Percentiles rank a stretch among this genome's conserved stretches.
phyloP scores from a whole-genome alignment of 371 early-diverging fungal species.

The Haplosporangium sp. region DNA sequence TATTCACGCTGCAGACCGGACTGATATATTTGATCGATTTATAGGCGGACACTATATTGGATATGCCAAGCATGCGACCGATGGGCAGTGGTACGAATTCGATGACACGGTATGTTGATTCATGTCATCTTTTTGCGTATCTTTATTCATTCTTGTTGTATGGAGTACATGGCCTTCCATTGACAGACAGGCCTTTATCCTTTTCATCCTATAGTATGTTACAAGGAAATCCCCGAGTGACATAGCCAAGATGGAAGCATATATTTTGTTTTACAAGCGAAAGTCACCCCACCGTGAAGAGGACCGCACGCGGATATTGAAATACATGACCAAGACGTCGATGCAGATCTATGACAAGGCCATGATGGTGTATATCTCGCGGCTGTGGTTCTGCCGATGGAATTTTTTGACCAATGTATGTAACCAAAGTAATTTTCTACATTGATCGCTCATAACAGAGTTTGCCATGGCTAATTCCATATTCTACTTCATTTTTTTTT shows the following conservation, averaged over 20 bases:
- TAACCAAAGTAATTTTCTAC: neutral
- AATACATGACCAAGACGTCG: constrained; percentile 33
- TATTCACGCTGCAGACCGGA: too few relatives aligned
- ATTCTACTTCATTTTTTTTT: neutral
- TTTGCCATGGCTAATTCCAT: too few relatives aligned
- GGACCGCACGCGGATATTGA: constrained; percentile 46
- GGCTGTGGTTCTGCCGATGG: constrained; percentile 47
- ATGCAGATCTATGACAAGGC: constrained; percentile 49
- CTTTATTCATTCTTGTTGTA: too few relatives aligned
- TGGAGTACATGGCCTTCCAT: too few relatives aligned
- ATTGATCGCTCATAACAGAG: neutral
- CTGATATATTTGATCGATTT: neutral
- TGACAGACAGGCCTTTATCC: neutral
- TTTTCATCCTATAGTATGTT: constrained; percentile 28
- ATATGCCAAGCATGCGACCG: constrained; percentile 51
- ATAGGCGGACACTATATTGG: constrained; percentile 63
- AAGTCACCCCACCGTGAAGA: constrained; percentile 45
- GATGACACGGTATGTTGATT: constrained; percentile 56
- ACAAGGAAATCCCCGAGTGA: constrained; percentile 54
- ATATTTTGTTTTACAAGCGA: constrained; percentile 55
- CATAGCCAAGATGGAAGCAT: constrained; percentile 56
- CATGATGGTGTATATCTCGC: constrained; percentile 42
- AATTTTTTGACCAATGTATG: constrained; percentile 30
- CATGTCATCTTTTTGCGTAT: too few relatives aligned
- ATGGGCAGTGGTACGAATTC: constrained; percentile 56